Evolutionary conservation across 2,329 filamentous ascomycete genomes (phyloP).

Genomic region (Bipolaris sorokiniana): DNA sequence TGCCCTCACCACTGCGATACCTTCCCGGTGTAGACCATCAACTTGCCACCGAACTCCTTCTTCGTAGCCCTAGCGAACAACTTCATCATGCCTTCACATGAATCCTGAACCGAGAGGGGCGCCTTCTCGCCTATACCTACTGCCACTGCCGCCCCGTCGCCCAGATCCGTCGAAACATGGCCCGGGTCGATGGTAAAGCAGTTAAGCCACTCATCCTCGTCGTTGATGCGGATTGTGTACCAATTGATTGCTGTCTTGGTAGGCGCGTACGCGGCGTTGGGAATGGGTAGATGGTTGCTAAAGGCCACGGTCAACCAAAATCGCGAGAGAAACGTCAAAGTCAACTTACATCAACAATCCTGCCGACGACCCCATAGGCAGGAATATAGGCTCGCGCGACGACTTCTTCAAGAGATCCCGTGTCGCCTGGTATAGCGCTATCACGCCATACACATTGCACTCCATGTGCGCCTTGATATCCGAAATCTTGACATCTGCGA

Average conservation of each 20-base stretch:
- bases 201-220: slow-evolving; percentile 12
- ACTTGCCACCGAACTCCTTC: slow-evolving; percentile 7
- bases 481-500: too few relatives aligned
- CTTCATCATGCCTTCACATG: slow-evolving; percentile 13
- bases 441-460: slow-evolving; percentile 19
- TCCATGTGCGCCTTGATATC: too few relatives aligned
- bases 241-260: slow-evolving; percentile 15
- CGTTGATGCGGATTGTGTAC: slow-evolving; percentile 9
- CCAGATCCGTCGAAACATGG: slow-evolving; percentile 16
- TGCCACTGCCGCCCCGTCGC: slow-evolving; percentile 8
- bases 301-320: background rate
- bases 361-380: slow-evolving; percentile 18
- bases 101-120: slow-evolving; percentile 6
- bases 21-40: slow-evolving; percentile 3
- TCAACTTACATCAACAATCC: slow-evolving; percentile 7
- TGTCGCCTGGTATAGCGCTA: slow-evolving; percentile 21
- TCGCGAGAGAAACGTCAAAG: background rate
- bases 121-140: slow-evolving; percentile 8
- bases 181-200: slow-evolving; percentile 14
- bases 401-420: slow-evolving; percentile 16
- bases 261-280: slow-evolving; percentile 16
- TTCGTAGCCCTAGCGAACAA: background rate
- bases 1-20: slow-evolving; percentile 1
- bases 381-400: slow-evolving; percentile 12
- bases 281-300: slow-evolving; percentile 13